These are phyloP conservation scores for Mariannaea elegans DNA, from an alignment of 2,329 filamentous ascomycete species.

Conservation along the genomic window DNA sequence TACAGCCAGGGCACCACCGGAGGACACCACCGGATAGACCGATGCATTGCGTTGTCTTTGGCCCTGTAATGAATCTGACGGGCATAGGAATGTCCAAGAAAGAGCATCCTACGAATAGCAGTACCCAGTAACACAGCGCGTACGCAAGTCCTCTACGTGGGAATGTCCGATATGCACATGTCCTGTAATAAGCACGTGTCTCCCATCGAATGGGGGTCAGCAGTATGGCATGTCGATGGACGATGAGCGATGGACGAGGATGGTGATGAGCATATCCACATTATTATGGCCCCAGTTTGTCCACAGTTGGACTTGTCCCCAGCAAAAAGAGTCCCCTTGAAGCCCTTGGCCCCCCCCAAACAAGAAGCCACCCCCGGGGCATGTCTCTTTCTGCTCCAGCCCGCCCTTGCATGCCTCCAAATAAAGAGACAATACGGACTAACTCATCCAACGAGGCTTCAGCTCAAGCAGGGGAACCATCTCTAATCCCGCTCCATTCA, in stretches of 20 bases:
- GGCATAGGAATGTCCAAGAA: not conserved
- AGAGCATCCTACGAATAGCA: too few relatives aligned
- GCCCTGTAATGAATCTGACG: not conserved
- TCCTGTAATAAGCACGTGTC: slow-evolving; percentile 16
- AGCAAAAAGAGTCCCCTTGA: not conserved
- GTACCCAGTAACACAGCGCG: too few relatives aligned
- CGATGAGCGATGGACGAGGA: slow-evolving; percentile 22
- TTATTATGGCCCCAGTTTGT: slow-evolving; percentile 5
- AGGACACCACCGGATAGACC: slow-evolving; percentile 8
- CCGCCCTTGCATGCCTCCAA: slow-evolving; percentile 22
- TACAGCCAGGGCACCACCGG: slow-evolving; percentile 2
- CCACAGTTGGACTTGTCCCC: slow-evolving; percentile 9
- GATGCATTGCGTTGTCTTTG: not conserved
- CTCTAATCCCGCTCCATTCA: not conserved
- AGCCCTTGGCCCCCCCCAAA: slow-evolving; percentile 4
- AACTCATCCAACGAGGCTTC: slow-evolving; percentile 16
- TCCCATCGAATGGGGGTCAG: slow-evolving; percentile 17
- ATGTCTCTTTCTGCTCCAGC: slow-evolving; percentile 1
- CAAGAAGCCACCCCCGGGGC: slow-evolving; percentile 12
- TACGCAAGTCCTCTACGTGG: not conserved
- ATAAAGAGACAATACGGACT: slow-evolving; percentile 6
- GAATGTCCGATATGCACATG: not conserved
- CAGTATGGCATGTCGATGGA: slow-evolving; percentile 22
- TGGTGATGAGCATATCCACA: slow-evolving; percentile 21
- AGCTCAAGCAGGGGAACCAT: slow-evolving; percentile 7